Conservation (phyloP, 192 early-diverging fungal species). For the Phlyctochytrium bullatum region DNA sequence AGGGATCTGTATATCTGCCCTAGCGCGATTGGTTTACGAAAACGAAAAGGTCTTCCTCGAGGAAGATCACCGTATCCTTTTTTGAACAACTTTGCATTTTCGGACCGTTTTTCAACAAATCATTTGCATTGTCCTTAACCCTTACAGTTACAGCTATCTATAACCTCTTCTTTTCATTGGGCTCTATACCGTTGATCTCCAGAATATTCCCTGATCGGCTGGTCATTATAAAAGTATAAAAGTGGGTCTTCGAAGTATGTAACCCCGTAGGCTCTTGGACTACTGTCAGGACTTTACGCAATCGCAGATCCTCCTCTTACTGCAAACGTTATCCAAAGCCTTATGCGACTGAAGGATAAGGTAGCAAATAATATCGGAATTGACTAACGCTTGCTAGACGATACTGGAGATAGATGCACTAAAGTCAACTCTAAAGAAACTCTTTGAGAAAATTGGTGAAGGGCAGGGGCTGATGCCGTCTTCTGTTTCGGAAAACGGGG, state of each 20-base stretch:
- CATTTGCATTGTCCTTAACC: too few relatives aligned
- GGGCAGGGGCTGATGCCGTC: neutral
- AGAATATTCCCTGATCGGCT: slow-evolving; percentile 55
- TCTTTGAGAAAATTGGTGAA: slow-evolving; percentile 41
- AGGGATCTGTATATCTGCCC: slow-evolving; percentile 52
- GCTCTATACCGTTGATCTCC: slow-evolving; percentile 37
- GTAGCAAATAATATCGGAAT: slow-evolving; percentile 21
- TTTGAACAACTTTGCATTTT: too few relatives aligned
- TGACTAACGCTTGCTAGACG: slow-evolving; percentile 28
- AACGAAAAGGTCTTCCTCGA: slow-evolving; percentile 55
- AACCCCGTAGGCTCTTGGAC: slow-evolving; percentile 39
- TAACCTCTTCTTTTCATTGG: slow-evolving; percentile 56
- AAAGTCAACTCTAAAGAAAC: slow-evolving; percentile 39
- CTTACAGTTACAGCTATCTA: slow-evolving; percentile 50
- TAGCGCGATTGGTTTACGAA: slow-evolving; percentile 48
- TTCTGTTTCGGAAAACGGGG: neutral
- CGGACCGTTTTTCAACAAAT: too few relatives aligned
- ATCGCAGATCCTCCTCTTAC: slow-evolving; percentile 42
- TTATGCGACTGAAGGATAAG: slow-evolving; percentile 47
- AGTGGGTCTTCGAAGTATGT: neutral
- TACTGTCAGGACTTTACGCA: slow-evolving; percentile 46
- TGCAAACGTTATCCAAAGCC: slow-evolving; percentile 32
- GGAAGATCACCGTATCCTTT: slow-evolving; percentile 44
- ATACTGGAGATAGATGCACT: slow-evolving; percentile 43
- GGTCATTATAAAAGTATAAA: slow-evolving; percentile 48